Conservation (phyloP, 306 rosid genomes). For the Cyclanthera cordifolia region DNA sequence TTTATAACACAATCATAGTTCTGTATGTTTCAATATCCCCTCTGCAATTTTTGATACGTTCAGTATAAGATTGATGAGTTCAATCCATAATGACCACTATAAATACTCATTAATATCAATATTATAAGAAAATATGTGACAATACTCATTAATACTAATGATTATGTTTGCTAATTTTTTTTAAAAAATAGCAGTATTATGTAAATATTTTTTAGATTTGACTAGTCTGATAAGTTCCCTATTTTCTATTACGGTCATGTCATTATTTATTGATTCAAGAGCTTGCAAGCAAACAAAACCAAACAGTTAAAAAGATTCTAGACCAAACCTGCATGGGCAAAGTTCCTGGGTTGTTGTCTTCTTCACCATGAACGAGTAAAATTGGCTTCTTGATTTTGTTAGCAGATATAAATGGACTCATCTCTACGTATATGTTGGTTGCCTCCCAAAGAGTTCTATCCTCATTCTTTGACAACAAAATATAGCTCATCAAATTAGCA, state of each 20-base stretch:
- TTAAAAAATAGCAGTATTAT: too few species aligned
- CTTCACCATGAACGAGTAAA: slow-evolving; percentile 94
- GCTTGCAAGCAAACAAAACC: neutral
- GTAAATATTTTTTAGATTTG: too few species aligned
- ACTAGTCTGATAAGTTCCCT: too few species aligned
- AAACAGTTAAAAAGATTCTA: neutral
- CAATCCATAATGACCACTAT: too few species aligned
- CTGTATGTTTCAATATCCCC: too few species aligned
- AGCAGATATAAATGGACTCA: slow-evolving; percentile 99
- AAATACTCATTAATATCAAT: too few species aligned
- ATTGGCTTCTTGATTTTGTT: slow-evolving; percentile 92
- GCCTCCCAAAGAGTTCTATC: slow-evolving; percentile 99
- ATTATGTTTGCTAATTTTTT: too few species aligned
- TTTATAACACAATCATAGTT: too few species aligned
- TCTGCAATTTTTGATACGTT: too few species aligned
- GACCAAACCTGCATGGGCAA: slow-evolving; percentile 82
- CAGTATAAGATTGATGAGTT: too few species aligned
- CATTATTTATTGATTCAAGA: neutral
- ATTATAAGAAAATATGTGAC: too few species aligned
- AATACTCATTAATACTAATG: too few species aligned
- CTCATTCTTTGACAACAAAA: slow-evolving; percentile 51
- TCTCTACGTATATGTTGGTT: slow-evolving; percentile 67
- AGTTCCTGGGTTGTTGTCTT: slow-evolving; percentile 90
- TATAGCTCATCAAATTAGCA: slow-evolving; percentile 13
- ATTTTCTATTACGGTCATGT: neutral